Conservation (phyloP, 441 rosid species). For the Omphalea diandra region DNA sequence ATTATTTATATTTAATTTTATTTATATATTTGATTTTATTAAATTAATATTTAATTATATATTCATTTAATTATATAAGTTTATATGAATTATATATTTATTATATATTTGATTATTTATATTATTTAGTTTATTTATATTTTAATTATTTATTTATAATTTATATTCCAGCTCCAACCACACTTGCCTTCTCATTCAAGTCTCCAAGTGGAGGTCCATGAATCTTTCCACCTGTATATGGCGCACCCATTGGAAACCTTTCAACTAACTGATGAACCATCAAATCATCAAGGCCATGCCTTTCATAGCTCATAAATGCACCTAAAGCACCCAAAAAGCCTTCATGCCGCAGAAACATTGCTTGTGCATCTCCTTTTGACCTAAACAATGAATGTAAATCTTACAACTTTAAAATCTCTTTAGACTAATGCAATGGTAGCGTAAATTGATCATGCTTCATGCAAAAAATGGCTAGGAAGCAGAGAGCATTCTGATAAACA, state of each 20-base stretch:
- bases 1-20: too few relatives aligned
- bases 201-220: conserved; percentile 95
- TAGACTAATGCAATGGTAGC: conserved; percentile 8
- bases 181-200: conserved; percentile 93
- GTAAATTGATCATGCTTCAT: conserved; percentile 6
- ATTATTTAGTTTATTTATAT: too few relatives aligned
- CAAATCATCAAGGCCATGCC: conserved; percentile 93
- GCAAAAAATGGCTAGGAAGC: conserved; percentile 15
- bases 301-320: conserved; percentile 99
- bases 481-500: not conserved
- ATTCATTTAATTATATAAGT: too few relatives aligned
- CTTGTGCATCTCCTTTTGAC: conserved; percentile 95
- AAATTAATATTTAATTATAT: too few relatives aligned
- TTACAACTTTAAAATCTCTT: conserved; percentile 20
- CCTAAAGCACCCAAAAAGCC: conserved; percentile 98
- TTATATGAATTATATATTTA: too few relatives aligned
- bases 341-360: conserved; percentile 99
- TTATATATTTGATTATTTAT: too few relatives aligned
- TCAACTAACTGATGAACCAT: conserved; percentile 97
- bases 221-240: conserved; percentile 90
- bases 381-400: conserved; percentile 41
- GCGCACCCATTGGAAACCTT: conserved; percentile 99
- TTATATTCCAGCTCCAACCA: conserved; percentile 12
- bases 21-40: too few relatives aligned
- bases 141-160: too few relatives aligned